phyloP scores from a whole-genome alignment of 1,284 basidiomycete genomes.

The Sporisorium sorghi region DNA sequence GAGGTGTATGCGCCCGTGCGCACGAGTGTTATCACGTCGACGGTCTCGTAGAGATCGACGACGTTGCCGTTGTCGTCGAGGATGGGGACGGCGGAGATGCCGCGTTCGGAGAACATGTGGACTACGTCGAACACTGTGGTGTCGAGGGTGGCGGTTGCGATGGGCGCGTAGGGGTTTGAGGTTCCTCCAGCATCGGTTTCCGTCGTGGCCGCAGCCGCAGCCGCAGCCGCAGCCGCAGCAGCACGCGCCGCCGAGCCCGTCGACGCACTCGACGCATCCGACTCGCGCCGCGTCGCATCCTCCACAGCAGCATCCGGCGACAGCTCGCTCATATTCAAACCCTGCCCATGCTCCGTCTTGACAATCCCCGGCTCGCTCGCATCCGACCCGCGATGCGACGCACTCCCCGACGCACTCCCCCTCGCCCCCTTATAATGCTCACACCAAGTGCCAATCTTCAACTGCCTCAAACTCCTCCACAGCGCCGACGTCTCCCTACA shows the following conservation, averaged over 20 bases:
- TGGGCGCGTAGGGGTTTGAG: constrained; percentile 79
- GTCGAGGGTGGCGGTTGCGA: constrained; percentile 89
- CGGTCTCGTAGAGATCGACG: constrained; percentile 96
- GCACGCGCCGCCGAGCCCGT: constrained; percentile 13
- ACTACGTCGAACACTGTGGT: constrained; percentile 98
- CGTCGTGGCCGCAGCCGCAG: neutral
- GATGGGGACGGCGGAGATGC: constrained; percentile 97
- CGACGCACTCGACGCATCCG: constrained; percentile 15
- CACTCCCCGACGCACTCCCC: neutral
- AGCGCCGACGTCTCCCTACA: constrained; percentile 65
- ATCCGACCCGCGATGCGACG: constrained; percentile 35
- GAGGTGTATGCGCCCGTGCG: constrained; percentile 94
- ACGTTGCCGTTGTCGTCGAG: constrained; percentile 92
- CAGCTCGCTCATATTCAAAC: constrained; percentile 32
- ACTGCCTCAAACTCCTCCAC: constrained; percentile 82
- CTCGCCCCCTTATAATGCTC: constrained; percentile 18
- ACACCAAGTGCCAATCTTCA: constrained; percentile 95
- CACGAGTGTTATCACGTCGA: constrained; percentile 88
- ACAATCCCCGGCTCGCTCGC: constrained; percentile 39
- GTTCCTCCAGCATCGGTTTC: neutral
- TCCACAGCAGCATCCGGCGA: neutral
- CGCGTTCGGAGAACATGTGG: constrained; percentile 95
- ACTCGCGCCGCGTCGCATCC: constrained; percentile 4
- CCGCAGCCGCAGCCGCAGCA: neutral
- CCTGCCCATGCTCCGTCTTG: constrained; percentile 14